Evolutionary conservation across 352 stramenopile genomes (phyloP).

Genomic region (Aphanomyces astaci): DNA sequence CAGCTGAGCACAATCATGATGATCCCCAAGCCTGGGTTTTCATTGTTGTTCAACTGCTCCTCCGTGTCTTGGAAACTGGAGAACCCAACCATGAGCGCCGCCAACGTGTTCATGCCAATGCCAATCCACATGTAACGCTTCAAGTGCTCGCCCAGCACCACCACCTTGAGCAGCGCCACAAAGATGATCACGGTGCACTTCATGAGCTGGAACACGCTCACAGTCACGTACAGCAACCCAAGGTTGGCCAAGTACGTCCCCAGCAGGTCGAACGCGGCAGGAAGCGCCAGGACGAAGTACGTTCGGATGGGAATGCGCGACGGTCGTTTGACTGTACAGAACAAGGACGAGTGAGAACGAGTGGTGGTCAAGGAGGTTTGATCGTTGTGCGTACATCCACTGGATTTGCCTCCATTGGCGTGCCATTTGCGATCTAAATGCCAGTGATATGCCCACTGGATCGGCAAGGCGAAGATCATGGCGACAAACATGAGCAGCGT

Average conservation of each 20-base stretch:
- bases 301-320: constrained; percentile 83
- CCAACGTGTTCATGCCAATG: constrained; percentile 91
- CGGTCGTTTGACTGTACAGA: constrained; percentile 59
- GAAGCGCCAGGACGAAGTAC: constrained; percentile 92
- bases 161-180: constrained; percentile 94
- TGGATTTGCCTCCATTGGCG: constrained; percentile 30
- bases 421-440: constrained; percentile 67
- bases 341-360: constrained; percentile 2
- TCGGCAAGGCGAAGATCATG: constrained; percentile 90
- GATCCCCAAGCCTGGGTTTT: constrained; percentile 85
- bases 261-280: constrained; percentile 88
- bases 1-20: constrained; percentile 92
- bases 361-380: too few species aligned
- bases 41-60: constrained; percentile 52
- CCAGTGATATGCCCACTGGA: constrained; percentile 85
- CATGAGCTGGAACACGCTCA: constrained; percentile 85
- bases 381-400: constrained; percentile 64
- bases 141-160: constrained; percentile 86
- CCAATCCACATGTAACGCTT: constrained; percentile 95
- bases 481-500: constrained; percentile 96
- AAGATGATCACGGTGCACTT: constrained; percentile 94
- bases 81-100: constrained; percentile 87
- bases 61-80: constrained; percentile 86
- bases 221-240: constrained; percentile 87
- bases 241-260: constrained; percentile 93